phyloP scores from a whole-genome alignment of 2,329 filamentous ascomycete species.

The Botryotinia convoluta region DNA sequence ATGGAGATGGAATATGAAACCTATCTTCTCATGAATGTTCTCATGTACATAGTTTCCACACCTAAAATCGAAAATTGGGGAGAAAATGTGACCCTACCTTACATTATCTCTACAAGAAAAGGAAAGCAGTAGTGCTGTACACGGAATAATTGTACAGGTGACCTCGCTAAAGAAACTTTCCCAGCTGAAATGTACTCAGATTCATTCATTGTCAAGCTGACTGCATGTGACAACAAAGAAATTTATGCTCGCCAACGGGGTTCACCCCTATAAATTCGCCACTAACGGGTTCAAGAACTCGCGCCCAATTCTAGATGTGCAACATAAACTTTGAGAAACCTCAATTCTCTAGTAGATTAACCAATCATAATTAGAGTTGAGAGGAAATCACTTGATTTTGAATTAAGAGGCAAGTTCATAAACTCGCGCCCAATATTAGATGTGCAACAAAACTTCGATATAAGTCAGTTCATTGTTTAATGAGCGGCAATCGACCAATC shows the following conservation, averaged over 20 bases:
- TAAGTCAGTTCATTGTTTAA: neutral
- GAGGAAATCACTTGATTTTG: neutral
- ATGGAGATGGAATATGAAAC: neutral
- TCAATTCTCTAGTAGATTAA: neutral
- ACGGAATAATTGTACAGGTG: too few relatives aligned
- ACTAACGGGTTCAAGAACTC: neutral
- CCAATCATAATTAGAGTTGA: neutral
- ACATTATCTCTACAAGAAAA: neutral
- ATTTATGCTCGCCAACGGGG: neutral
- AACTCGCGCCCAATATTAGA: neutral
- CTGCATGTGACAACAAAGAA: neutral
- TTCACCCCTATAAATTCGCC: neutral
- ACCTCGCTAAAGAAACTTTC: neutral
- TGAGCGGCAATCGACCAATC: neutral
- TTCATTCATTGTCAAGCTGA: neutral
- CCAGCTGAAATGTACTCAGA: neutral
- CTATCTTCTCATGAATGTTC: neutral
- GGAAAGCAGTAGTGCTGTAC: neutral
- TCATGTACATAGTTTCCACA: neutral
- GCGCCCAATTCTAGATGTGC: neutral
- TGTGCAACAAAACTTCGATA: neutral
- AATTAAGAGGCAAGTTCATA: neutral
- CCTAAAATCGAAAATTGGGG: neutral
- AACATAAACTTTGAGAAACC: neutral
- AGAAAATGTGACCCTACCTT: neutral